Percentiles rank a stretch among this genome's conserved stretches.
phyloP scores from a whole-genome alignment of 768 basidiomycete species.

The Mycena sanguinolenta region DNA sequence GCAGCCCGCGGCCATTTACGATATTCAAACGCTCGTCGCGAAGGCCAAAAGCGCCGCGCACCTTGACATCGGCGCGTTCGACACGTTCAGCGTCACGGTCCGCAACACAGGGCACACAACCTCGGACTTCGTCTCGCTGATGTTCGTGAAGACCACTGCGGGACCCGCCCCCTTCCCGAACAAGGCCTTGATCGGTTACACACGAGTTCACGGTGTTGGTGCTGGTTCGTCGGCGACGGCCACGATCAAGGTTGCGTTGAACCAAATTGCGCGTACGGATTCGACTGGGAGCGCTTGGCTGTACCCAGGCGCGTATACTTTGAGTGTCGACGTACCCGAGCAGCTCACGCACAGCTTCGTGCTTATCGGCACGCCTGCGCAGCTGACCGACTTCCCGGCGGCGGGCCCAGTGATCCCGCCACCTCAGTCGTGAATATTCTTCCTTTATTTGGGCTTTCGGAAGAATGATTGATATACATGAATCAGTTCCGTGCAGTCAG shows the following conservation, averaged over 20 bases:
- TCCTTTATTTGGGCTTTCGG: conserved; percentile 14
- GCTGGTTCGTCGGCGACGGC: conserved; percentile 24
- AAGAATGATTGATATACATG: conserved; percentile 32
- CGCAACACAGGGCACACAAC: conserved; percentile 62
- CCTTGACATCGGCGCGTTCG: conserved; percentile 61
- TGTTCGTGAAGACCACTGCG: conserved; percentile 63
- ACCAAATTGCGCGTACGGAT: conserved; percentile 32
- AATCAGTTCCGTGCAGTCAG: conserved; percentile 29
- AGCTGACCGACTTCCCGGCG: conserved; percentile 35
- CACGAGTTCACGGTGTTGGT: conserved; percentile 45
- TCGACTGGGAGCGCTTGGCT: conserved; percentile 30
- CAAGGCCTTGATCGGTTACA: conserved; percentile 65
- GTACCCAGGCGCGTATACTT: conserved; percentile 31
- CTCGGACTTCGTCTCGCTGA: conserved; percentile 69
- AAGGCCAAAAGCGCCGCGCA: conserved; percentile 38
- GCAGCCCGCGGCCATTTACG: conserved; percentile 53
- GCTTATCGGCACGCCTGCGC: conserved; percentile 25
- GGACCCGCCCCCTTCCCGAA: conserved; percentile 67
- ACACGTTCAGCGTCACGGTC: conserved; percentile 62
- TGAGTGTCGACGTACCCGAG: conserved; percentile 37
- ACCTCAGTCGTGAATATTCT: conserved; percentile 34
- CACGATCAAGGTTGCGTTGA: conserved; percentile 29
- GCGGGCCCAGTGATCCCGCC: conserved; percentile 22
- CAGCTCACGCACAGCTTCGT: conserved; percentile 33
- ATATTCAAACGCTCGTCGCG: conserved; percentile 55